phyloP scores from a whole-genome alignment of 1,139 yeast species.

The Nakaseomyces delphensis region DNA sequence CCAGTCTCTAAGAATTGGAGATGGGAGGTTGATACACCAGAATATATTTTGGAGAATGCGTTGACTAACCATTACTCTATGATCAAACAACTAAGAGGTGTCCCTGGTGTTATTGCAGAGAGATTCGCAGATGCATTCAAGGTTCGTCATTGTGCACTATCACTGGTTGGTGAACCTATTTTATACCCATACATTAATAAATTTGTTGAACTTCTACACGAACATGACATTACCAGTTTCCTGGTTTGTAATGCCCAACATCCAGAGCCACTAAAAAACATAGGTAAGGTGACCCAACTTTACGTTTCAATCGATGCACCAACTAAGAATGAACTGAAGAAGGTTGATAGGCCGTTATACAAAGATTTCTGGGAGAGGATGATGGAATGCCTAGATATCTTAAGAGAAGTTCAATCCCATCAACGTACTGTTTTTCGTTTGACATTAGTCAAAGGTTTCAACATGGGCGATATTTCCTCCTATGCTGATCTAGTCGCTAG shows the following conservation, averaged over 20 bases:
- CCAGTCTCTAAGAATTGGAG: constrained; percentile 97
- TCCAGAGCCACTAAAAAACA: constrained; percentile 65
- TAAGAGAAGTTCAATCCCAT: constrained; percentile 60
- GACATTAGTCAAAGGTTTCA: constrained; percentile 87
- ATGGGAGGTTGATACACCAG: constrained; percentile 91
- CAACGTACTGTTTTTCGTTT: constrained; percentile 89
- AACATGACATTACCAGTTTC: constrained; percentile 70
- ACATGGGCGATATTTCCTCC: constrained; percentile 72
- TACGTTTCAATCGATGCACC: constrained; percentile 93
- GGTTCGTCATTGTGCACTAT: constrained; percentile 84
- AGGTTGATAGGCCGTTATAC: constrained; percentile 80
- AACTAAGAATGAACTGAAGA: constrained; percentile 66
- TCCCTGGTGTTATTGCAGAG: constrained; percentile 86
- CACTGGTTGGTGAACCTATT: constrained; percentile 90
- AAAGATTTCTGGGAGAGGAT: constrained; percentile 91
- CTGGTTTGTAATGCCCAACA: constrained; percentile 94
- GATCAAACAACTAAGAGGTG: constrained; percentile 90
- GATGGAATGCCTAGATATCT: constrained; percentile 68
- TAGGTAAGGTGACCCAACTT: constrained; percentile 75
- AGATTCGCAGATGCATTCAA: constrained; percentile 85
- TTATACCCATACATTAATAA: constrained; percentile 86
- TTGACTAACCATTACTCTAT: constrained; percentile 81
- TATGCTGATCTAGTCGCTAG: constrained; percentile 81
- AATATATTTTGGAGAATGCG: constrained; percentile 75
- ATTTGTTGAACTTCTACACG: constrained; percentile 72